Evolutionary conservation across 768 basidiomycete genomes (phyloP), one percentile per base, ranked within the genome.

Genomic region (Calocybe cyanea): DNA sequence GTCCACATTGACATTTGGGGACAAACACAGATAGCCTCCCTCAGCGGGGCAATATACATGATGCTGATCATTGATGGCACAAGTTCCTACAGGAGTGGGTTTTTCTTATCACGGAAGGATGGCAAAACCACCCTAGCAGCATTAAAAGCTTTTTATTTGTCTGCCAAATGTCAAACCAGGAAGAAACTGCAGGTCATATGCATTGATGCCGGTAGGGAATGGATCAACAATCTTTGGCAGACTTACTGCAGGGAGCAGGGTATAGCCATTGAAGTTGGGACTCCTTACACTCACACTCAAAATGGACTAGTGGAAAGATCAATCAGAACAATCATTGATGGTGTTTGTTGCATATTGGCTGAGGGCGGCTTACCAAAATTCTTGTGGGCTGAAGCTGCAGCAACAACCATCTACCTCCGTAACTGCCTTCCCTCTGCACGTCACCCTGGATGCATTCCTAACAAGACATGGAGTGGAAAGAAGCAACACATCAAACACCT

Each of bases 31-130:
- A n/a, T n/a, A n/a, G n/a, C n/a, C n/a, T n/a, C n/a, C n/a, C 33
- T 43, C 0, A 55, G 57, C 6, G 58, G 58, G 0, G 45, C 48
- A 0, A 18, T 19, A 0, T 63, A 66, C 34, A 54, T 64, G 37
- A 57, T 68, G 46, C 17, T 56, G 0, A 42, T 62, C 1, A 54
- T 53, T 0, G 60, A 66, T 44, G 55, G 60, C 1, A 51, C 40
- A 4, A 53, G 53, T 0, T 54, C 57, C 1, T 23, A 48, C 35
- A 34, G 42, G 7, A 49, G 46, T 0, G 52, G 46, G 0, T 44
- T 49, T 2, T 66, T 59, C 42, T 48, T 68, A 2, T 25, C 40
- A 0, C 38, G 55, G 11, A 66, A 68, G 21, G 45, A 45, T 1
- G 53, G 57, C 0, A 54, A 53, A 0, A 42, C 52, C 1, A 53